Base-by-base conservation (phyloP, 192 early-diverging fungal species). In the Gorgonomyces haynaldii region DNA sequence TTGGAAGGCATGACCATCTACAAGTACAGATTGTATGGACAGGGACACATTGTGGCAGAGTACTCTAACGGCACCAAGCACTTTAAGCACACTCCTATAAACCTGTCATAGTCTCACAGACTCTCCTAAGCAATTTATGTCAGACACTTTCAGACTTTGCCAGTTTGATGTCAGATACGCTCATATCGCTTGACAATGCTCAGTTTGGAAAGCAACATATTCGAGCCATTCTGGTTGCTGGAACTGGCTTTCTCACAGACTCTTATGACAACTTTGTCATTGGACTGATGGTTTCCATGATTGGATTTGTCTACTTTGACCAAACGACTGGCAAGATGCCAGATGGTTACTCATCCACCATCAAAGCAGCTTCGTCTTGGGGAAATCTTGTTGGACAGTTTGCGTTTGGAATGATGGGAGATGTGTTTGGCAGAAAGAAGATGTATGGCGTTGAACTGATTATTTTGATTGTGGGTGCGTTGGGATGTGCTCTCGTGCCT, bases 1-100 rank as follows among this genome's bases (percentile, higher is more conserved):
- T 66, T 98, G 37, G 92, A 96, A 67, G 92, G 96, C 6, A 62
- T 98, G 37, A 82, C 93, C n/a, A 96, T 96, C 47, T 98, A 98
- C 81, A 98, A 96, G 65, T 98, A 93, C 69, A 74, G 82, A 24
- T 36, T 91, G 45, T 84, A 85, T 67, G 95, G 95, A 22, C 72
- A 84, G 31, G 95, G 95, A 16, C 86, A 96, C 37, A 79, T 73
- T 38, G 71, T 85, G 6, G 72, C 56, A 19, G 83, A 86, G 52
- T 98, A 87, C 69, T 87, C 87, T 9, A 58, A 72, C 29, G 84
- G 81, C 21, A 84, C 86, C 61, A 76, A 72, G 46, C 43, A 57
- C 35, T 96, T 72, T 56, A 37, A 81, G 57, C 92, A 96, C 32
- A 8, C 9, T 8, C 8, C 8, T 34, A 8, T 62, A 40, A 77